Conservation (phyloP, 2,329 filamentous ascomycete genomes). For the Stagonosporopsis vannaccii region DNA sequence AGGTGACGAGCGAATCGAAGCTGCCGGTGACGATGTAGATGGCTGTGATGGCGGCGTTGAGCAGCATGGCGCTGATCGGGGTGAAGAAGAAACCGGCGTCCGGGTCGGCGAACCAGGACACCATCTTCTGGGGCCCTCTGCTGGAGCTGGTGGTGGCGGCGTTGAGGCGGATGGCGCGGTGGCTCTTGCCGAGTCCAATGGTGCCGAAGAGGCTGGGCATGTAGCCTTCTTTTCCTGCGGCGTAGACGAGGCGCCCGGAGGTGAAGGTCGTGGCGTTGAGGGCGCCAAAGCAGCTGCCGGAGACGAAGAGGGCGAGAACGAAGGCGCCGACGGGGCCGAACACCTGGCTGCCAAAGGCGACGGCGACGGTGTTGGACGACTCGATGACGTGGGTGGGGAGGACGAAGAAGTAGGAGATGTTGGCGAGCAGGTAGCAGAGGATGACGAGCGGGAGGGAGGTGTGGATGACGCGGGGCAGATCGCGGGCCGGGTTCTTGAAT, state of each 20-base stretch:
- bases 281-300: slow-evolving; percentile 90
- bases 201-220: slow-evolving; percentile 83
- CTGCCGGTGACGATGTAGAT: slow-evolving; percentile 86
- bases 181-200: slow-evolving; percentile 71
- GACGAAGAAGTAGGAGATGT: slow-evolving; percentile 93
- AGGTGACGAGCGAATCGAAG: slow-evolving; percentile 90
- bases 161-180: slow-evolving; percentile 45
- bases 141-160: slow-evolving; percentile 30
- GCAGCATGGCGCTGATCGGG: slow-evolving; percentile 86
- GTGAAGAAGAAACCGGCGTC: slow-evolving; percentile 90
- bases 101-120: slow-evolving; percentile 56
- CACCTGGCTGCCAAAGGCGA: slow-evolving; percentile 88
- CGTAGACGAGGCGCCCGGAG: slow-evolving; percentile 88
- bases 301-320: slow-evolving; percentile 86
- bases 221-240: slow-evolving; percentile 93
- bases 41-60: slow-evolving; percentile 78
- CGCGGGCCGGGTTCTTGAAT: slow-evolving; percentile 88
- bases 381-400: slow-evolving; percentile 82
- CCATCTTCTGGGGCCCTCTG: slow-evolving; percentile 33
- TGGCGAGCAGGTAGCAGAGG: slow-evolving; percentile 85
- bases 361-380: slow-evolving; percentile 91
- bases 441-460: slow-evolving; percentile 97
- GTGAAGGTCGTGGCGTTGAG: slow-evolving; percentile 96
- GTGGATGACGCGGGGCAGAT: slow-evolving; percentile 93
- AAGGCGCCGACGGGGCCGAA: slow-evolving; percentile 85